Evolutionary conservation across 1,139 yeast species (phyloP), one percentile per base, ranked within the genome.

Genomic region (Debaryomyces singareniensis): DNA sequence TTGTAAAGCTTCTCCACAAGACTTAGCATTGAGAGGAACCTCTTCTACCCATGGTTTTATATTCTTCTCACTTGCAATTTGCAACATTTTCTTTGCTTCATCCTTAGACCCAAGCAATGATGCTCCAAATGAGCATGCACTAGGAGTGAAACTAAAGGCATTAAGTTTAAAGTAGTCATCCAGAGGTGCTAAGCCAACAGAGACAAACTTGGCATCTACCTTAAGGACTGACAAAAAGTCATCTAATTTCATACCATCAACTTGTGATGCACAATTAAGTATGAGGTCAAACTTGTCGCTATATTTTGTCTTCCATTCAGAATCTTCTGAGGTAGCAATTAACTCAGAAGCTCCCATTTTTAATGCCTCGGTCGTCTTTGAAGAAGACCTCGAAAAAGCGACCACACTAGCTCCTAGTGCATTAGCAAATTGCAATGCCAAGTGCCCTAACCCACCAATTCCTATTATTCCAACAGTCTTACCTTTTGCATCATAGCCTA

Each of bases 111-210:
- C 74, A 38, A 62, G 49, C 24, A 49, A 39, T 1, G 68, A 53
- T 29, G 64, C 42, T 16, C 15, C 11, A 5, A 24, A 5, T 6
- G 10, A 10, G 5, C 11, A 11, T 6, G 15, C 26, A 12, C 15
- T 5, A 7, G 21, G 9, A 18, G 21, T 18, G 21, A 18, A 18
- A 18, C 21, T 18, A n/a, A 18, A 18, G n/a, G 21, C 9, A 18
- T n/a, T 18, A 18, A 18, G 9, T 24, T 12, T 59, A 55, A 30
- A 65, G 52, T 18, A 53, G 24, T 61, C 65, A 4, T 34, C 38
- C 3, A 34, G 35, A 16, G 64, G 58, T 29, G 76, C 76, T 35
- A 74, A 58, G 30, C 82, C 80, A 31, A 73, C 80, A 22, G 75
- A 61, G 29, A 75, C 59, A 45, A 75, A 68, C 32, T 61, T 59